These are phyloP conservation scores for Pseudocercospora musae DNA, from an alignment of 2,329 filamentous ascomycete genomes.

Conservation along the genomic window DNA sequence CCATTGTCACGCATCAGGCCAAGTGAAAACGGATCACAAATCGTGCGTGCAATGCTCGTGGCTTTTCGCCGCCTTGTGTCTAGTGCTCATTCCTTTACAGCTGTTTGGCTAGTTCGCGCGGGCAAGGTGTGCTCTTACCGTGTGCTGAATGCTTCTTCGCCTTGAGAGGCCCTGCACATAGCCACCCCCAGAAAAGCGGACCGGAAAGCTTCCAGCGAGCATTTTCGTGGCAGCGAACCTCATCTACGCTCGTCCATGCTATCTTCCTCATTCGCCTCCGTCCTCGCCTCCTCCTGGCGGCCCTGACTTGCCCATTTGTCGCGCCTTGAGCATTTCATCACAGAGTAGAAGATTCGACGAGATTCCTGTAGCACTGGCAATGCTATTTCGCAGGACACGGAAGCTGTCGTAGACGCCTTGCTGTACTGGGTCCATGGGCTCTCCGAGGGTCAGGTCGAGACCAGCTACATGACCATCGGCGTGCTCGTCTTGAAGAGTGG, in stretches of 20 bases:
- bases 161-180: neutral
- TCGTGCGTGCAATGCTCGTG: neutral
- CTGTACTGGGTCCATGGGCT: slow-evolving; percentile 91
- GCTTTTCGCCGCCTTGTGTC: neutral
- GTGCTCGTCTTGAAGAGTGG: slow-evolving; percentile 80
- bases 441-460: slow-evolving; percentile 78
- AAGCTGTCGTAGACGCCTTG: slow-evolving; percentile 95
- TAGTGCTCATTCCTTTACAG: neutral
- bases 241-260: neutral
- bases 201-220: neutral
- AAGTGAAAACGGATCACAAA: neutral
- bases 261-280: slow-evolving; percentile 17
- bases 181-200: neutral
- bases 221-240: neutral
- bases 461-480: slow-evolving; percentile 81
- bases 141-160: neutral
- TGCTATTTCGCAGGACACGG: slow-evolving; percentile 86
- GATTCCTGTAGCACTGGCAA: slow-evolving; percentile 91
- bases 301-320: slow-evolving; percentile 70
- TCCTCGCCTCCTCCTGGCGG: slow-evolving; percentile 32
- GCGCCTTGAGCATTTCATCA: slow-evolving; percentile 94
- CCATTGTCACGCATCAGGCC: neutral
- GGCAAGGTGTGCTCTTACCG: neutral
- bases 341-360: slow-evolving; percentile 92
- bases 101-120: neutral